Conservation (phyloP, 345 rosid species). For the Zanthoxylum bungeanum region DNA sequence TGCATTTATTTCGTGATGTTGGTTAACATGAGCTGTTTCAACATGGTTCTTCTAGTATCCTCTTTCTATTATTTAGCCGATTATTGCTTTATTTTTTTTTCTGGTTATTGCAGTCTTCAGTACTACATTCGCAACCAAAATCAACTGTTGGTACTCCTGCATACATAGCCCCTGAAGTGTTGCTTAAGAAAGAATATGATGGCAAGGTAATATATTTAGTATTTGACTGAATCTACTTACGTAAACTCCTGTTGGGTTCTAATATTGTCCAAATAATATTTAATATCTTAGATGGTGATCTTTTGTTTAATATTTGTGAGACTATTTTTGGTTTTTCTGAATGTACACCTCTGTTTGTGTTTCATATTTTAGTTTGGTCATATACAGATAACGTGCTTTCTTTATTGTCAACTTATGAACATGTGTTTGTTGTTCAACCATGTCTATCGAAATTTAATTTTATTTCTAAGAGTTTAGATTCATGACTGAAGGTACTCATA, state of each 20-base stretch:
- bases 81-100: neutral
- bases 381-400: neutral
- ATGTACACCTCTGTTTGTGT: neutral
- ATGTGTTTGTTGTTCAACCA: neutral
- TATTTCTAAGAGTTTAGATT: neutral
- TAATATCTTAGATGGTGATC: neutral
- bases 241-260: neutral
- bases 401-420: neutral
- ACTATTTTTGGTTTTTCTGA: neutral
- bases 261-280: neutral
- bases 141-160: constrained; percentile 99
- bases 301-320: neutral
- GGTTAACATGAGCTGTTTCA: neutral
- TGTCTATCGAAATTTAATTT: neutral
- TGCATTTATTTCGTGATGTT: neutral
- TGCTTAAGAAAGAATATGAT: constrained; percentile 94
- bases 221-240: constrained; percentile 2
- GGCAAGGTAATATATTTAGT: constrained; percentile 68
- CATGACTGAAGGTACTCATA: neutral
- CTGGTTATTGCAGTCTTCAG: constrained; percentile 63
- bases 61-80: neutral
- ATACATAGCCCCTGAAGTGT: constrained; percentile 97
- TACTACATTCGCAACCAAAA: constrained; percentile 94
- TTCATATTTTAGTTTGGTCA: neutral
- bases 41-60: neutral